Conservation (phyloP, 768 basidiomycete species). For the Amanita phalloides region DNA sequence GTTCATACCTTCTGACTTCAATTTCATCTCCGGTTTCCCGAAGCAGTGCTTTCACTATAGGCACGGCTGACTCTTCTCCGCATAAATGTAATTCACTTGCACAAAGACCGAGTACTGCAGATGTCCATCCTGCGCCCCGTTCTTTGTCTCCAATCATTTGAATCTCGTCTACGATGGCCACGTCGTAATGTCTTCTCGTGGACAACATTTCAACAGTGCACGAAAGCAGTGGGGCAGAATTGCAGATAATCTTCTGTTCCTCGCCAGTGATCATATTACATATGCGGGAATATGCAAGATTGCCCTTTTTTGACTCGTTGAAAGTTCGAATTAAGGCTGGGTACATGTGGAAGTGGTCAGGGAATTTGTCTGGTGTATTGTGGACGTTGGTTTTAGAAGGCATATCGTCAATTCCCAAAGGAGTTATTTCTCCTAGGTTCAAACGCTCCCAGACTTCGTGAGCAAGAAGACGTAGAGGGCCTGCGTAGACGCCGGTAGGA, state of each 20-base stretch:
- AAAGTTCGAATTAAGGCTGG: neutral
- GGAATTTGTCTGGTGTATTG: constrained; percentile 11
- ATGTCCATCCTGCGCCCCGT: constrained; percentile 78
- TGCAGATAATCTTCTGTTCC: constrained; percentile 63
- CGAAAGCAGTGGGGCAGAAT: constrained; percentile 45
- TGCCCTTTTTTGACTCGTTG: constrained; percentile 16
- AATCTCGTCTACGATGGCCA: constrained; percentile 94
- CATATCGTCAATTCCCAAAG: constrained; percentile 40
- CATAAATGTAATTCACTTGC: constrained; percentile 89
- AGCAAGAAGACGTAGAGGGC: constrained; percentile 86
- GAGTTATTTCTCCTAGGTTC: constrained; percentile 83
- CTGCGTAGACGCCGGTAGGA: constrained; percentile 70
- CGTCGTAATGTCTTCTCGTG: constrained; percentile 36
- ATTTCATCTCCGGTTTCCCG: constrained; percentile 74
- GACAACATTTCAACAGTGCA: constrained; percentile 94
- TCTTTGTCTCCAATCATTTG: constrained; percentile 82
- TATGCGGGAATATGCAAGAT: constrained; percentile 38
- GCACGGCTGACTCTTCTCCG: constrained; percentile 88
- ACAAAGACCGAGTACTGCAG: constrained; percentile 62
- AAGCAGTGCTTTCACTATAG: constrained; percentile 62
- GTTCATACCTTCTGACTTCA: constrained; percentile 71
- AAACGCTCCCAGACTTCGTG: constrained; percentile 91
- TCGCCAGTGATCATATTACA: constrained; percentile 94
- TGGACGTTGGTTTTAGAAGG: constrained; percentile 6
- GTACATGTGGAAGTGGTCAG: constrained; percentile 16